Evolutionary conservation across 2,329 filamentous ascomycete species (phyloP), one percentile per base, ranked within the genome.

Genomic region (Raffaelea albimanens): DNA sequence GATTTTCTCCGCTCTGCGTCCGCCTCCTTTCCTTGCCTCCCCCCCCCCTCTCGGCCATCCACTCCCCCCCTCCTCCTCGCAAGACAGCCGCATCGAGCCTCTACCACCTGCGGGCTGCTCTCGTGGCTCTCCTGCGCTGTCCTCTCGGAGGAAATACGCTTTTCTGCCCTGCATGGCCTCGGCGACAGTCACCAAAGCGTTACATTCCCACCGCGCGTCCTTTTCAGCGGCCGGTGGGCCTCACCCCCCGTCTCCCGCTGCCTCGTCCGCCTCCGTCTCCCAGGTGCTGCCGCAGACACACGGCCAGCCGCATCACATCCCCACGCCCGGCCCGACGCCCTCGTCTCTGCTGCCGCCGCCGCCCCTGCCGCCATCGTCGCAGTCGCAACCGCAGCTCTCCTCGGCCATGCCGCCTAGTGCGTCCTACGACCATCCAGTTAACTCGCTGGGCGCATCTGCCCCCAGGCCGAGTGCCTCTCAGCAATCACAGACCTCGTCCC

Each of bases 401-500:
- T 34, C 20, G 33, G 52, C 33, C 43, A 42, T 43, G 45, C 51
- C 38, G 44, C 48, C 11, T 46, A 44, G 46, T 10, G 46, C 47
- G 11, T 48, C 55, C 20, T 56, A 53, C 29, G 53, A 57, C 34
- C 51, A 51, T 25, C 10, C 50, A 9, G 47, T 29, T 46, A 46
- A 39, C 20, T 43, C 48, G 9, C 23, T 49, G 43, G 51, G 36
- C 41, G 47, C 40, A 23, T 51, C 16, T 8, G 48, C 42, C 14
- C 59, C 59, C 44, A 56, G 58, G 48, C 54, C 51, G 9, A 50
- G 52, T 9, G 54, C 52, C 19, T 57, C 57, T 5, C 58, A 59
- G 43, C 56, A 55, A 36, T 49, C 54, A 22, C 69, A 69, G 49
- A 64, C 67, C 16, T 69, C 73, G 4, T 76, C 73, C 8, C 75